phyloP scores from a whole-genome alignment of 2,329 filamentous ascomycete species.

The Aspergillus tamarii region DNA sequence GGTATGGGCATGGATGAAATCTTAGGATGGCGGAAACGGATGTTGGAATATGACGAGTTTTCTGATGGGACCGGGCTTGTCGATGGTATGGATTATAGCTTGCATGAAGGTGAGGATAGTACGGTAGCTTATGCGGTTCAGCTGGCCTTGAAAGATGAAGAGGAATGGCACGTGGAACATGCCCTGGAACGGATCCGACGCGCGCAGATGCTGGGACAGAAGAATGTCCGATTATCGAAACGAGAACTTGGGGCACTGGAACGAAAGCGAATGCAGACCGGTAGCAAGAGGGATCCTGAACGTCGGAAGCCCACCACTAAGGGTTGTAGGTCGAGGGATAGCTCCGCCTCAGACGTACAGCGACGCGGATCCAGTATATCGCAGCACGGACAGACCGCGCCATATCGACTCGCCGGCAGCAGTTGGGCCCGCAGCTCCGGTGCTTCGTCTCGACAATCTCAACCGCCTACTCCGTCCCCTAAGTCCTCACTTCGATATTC shows the following conservation, averaged over 20 bases:
- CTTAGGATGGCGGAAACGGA: conserved; percentile 40
- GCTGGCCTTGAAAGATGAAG: conserved; percentile 64
- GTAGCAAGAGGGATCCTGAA: conserved; percentile 28
- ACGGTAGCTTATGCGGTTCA: conserved; percentile 53
- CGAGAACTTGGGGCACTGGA: conserved; percentile 82
- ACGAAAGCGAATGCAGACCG: conserved; percentile 62
- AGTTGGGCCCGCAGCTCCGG: conserved; percentile 51
- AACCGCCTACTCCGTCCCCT: conserved; percentile 24
- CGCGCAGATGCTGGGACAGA: conserved; percentile 74
- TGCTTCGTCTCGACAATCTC: conserved; percentile 17
- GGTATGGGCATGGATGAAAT: conserved; percentile 32
- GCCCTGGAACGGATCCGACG: conserved; percentile 79
- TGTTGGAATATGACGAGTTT: conserved; percentile 49
- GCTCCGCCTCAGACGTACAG: conserved; percentile 20
- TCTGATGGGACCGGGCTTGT: conserved; percentile 49
- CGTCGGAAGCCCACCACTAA: conserved; percentile 2
- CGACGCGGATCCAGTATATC: conserved; percentile 19
- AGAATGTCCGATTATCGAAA: conserved; percentile 77
- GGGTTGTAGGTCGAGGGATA: not conserved
- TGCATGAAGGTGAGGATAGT: conserved; percentile 56
- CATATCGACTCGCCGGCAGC: conserved; percentile 36
- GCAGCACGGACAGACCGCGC: conserved; percentile 25
- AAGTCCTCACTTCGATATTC: conserved; percentile 37
- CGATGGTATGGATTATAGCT: conserved; percentile 54
- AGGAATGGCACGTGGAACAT: conserved; percentile 75